phyloP scores from a whole-genome alignment of 2,329 filamentous ascomycete species.

The Arthrobotrys entomopaga region DNA sequence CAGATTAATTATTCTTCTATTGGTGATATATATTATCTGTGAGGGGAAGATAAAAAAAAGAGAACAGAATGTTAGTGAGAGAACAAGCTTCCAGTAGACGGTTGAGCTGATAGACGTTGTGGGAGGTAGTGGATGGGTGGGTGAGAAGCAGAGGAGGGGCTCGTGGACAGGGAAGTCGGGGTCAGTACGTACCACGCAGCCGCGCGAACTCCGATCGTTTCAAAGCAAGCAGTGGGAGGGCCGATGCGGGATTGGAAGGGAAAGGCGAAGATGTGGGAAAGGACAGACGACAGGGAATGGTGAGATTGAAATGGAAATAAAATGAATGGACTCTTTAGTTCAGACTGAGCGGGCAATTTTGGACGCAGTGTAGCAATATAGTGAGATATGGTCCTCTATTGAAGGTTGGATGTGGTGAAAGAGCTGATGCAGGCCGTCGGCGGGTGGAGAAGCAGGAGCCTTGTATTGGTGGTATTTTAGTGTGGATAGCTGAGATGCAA shows the following conservation, averaged over 20 bases:
- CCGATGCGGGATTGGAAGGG: conserved; percentile 53
- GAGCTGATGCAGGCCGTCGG: conserved; percentile 3
- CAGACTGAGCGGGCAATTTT: conserved; percentile 5
- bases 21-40: conserved; percentile 8
- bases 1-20: conserved; percentile 7
- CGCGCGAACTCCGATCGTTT: conserved; percentile 52
- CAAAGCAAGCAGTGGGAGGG: conserved; percentile 36
- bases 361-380: too few species aligned
- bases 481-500: conserved; percentile 34
- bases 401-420: conserved; percentile 10
- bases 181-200: conserved; percentile 50
- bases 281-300: conserved; percentile 17
- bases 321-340: conserved; percentile 35
- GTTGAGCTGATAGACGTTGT: conserved; percentile 39
- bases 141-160: conserved; percentile 47
- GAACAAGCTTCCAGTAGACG: conserved; percentile 15
- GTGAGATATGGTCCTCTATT: conserved; percentile 11
- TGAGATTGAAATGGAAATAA: conserved; percentile 9
- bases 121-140: conserved; percentile 1
- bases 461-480: conserved; percentile 18
- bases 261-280: conserved; percentile 30
- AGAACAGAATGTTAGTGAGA: conserved; percentile 21
- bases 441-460: conserved; percentile 19
- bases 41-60: neutral
- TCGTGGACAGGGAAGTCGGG: conserved; percentile 52